A percentile compares a stretch with the other conserved stretches of the same genome.
Evolutionary conservation across 2,329 filamentous ascomycete species (phyloP).

Genomic region (Monilinia vaccinii-corymbosi): DNA sequence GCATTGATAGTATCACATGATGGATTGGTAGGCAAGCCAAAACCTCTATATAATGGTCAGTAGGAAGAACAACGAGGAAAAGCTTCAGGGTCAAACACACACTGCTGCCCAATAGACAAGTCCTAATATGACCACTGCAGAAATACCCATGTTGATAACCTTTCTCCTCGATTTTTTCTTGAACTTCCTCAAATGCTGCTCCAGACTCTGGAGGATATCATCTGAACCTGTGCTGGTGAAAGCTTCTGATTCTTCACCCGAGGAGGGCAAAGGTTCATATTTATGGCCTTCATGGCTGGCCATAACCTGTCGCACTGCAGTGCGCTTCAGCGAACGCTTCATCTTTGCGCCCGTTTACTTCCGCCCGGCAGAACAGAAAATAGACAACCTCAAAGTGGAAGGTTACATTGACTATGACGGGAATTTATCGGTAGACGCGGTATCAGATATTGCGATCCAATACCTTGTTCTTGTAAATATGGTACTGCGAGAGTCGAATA

Average conservation of each 20-base stretch:
- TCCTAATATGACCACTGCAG: conserved; percentile 16
- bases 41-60: conserved; percentile 15
- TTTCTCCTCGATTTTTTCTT: conserved; percentile 16
- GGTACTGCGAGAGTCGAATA: too few species aligned
- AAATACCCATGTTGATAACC: conserved; percentile 13
- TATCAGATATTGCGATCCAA: not conserved
- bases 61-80: not conserved
- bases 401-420: not conserved
- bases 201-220: conserved; percentile 10
- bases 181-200: conserved; percentile 17
- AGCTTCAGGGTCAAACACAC: conserved; percentile 13
- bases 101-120: conserved; percentile 20
- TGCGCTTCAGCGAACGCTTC: conserved; percentile 11
- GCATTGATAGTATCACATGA: conserved; percentile 25
- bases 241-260: not conserved
- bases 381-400: not conserved
- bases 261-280: conserved; percentile 18
- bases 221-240: conserved; percentile 9
- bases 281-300: conserved; percentile 12
- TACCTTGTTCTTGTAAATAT: not conserved
- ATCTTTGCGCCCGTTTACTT: conserved; percentile 8
- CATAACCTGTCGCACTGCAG: not conserved
- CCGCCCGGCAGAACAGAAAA: not conserved
- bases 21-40: conserved; percentile 8
- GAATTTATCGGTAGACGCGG: not conserved